These are phyloP conservation scores for Lentinula boryana DNA, from an alignment of 768 basidiomycete genomes.

Conservation along the genomic window DNA sequence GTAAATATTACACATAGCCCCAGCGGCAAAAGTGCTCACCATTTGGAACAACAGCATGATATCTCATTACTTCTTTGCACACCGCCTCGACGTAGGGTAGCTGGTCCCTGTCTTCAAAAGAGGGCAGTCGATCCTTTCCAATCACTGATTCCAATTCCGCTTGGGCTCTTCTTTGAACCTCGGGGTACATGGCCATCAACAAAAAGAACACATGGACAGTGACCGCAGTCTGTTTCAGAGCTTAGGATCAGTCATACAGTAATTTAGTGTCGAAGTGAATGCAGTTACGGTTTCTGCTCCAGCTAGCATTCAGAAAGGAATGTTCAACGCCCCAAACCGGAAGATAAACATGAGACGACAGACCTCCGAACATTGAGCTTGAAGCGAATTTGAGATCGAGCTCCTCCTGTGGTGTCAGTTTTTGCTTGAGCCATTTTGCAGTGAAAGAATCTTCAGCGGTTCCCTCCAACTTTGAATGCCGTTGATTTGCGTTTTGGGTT, in stretches of 20 bases:
- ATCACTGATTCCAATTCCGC: slow-evolving; percentile 15
- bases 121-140: slow-evolving; percentile 13
- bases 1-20: too few relatives aligned
- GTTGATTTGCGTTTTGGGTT: background rate
- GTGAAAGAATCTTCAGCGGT: slow-evolving; percentile 12
- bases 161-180: slow-evolving; percentile 14
- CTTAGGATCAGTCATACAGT: background rate
- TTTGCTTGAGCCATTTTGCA: slow-evolving; percentile 8
- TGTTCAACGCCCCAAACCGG: background rate
- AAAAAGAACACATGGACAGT: slow-evolving; percentile 12
- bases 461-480: slow-evolving; percentile 5
- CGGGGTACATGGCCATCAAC: slow-evolving; percentile 12
- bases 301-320: slow-evolving; percentile 6
- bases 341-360: background rate
- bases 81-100: slow-evolving; percentile 15
- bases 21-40: background rate
- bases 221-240: slow-evolving; percentile 7
- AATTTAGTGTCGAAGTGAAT: background rate
- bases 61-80: slow-evolving; percentile 12
- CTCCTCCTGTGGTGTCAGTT: slow-evolving; percentile 9
- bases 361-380: slow-evolving; percentile 15
- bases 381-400: slow-evolving; percentile 14
- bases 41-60: slow-evolving; percentile 10
- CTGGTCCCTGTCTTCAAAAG: slow-evolving; percentile 10
- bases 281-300: slow-evolving; percentile 19